These are phyloP conservation scores for Helicostylum pulchrum DNA, from an alignment of 192 early-diverging fungal species.

Conservation along the genomic window DNA sequence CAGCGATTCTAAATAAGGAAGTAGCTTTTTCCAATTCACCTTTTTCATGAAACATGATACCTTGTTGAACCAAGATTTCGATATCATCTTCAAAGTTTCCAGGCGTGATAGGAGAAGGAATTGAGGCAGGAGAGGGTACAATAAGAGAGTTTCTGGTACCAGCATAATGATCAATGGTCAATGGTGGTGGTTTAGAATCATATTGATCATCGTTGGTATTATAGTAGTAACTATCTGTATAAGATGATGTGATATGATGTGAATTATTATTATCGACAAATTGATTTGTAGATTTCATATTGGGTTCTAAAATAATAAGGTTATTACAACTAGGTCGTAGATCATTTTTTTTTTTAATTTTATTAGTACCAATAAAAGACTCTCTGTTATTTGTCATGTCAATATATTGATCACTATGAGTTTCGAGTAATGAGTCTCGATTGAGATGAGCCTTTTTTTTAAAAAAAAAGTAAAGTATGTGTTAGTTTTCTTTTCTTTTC, in stretches of 20 bases:
- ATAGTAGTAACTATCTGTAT: too few relatives aligned
- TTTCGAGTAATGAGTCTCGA: neutral
- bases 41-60: conserved; percentile 67
- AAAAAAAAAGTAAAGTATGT: neutral
- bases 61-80: conserved; percentile 62
- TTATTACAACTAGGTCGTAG: too few relatives aligned
- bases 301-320: too few relatives aligned
- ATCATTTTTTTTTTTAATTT: too few relatives aligned
- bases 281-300: too few relatives aligned
- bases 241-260: too few relatives aligned
- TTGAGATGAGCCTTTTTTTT: neutral
- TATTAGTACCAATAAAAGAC: too few relatives aligned
- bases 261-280: too few relatives aligned
- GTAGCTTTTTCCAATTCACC: conserved; percentile 71
- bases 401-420: neutral
- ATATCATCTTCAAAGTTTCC: neutral
- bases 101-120: conserved; percentile 1
- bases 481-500: neutral
- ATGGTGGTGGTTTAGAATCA: too few relatives aligned
- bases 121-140: conserved; percentile 6
- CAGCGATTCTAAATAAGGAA: conserved; percentile 65
- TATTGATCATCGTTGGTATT: too few relatives aligned
- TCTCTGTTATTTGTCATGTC: neutral
- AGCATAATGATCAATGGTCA: too few relatives aligned
- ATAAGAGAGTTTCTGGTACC: neutral